Base-by-base conservation (phyloP, 305 asterid species). In the Fraxinus sp. region DNA sequence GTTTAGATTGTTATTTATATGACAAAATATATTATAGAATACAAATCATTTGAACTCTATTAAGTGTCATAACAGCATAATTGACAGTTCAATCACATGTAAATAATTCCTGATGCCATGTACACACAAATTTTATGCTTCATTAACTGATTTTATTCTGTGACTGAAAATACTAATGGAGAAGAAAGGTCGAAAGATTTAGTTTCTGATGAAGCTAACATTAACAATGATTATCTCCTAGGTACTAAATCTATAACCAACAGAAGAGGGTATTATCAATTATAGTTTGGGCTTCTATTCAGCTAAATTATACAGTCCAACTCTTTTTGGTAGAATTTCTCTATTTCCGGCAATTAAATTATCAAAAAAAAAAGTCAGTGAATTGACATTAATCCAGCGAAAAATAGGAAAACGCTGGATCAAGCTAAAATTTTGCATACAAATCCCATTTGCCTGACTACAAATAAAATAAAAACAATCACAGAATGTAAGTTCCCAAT, bases 391-490 rank as follows among this genome's bases (percentile, higher is more conserved):
- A 59, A 18, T 59, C 70, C 13, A 3, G 83, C 8, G 8, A 5
- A 52, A 16, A 52, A 52, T 52, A 52, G 62, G 7, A 52, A 52
- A 16, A 16, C 20, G 2, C 62, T 82, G 55, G 89, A 86, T 86
- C 90, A 80, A 86, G 87, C 78, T 74, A 37, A 75, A 78, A 79
- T 39, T 41, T 81, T 77, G 41, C 52, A 43, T 33, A 78, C 39
- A 81, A 28, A 64, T 80, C 74, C 16, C 68, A 77, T 79, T 43
- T 71, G 39, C 59, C 73, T 32, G 13, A 74, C 74, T 33, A 36
- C 81, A 64, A 37, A 55, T 28, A 75, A 5, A 37, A 64, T n/a
- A 36, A 68, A 62, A 36, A 46, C 35, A 35, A 49, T 28, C 20
- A 68, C 28, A 28, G 37, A 68, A 26, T 28, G 75, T 13, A 68